Evolutionary conservation across 257 asterid species (phyloP), one percentile per base, ranked within the genome.

Genomic region (Solanum bukasovii): DNA sequence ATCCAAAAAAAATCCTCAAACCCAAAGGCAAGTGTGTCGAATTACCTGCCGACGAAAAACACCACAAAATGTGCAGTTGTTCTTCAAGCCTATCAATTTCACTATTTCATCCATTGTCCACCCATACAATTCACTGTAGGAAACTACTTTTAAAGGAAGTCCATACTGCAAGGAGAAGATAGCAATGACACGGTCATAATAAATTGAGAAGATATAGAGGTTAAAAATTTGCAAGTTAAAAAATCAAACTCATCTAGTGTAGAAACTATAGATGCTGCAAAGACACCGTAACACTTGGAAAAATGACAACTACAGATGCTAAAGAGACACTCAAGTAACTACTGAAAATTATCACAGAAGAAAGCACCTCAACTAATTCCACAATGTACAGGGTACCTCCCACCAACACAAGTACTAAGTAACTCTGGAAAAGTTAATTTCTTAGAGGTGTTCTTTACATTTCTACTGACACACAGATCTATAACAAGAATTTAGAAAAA

Each of bases 31-130:
- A 27, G 40, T 81, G 14, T 46, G 40, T 27, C 18, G 31, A 70
- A 9, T 68, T 95, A 97, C 99, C 99, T 97, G 99, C 87, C 99
- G 99, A 73, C 99, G 98, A 38, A 97, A 97, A 91, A 97, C 99
- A 87, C 99, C 99, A 90, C 99, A 97, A 89, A 97, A 97, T 14
- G 99, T 97, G 94, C 99, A 97, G 90, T 97, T 97, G 90, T 97
- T 97, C 95, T 96, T 97, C 93, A 97, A 87, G 37, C 99, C 99
- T 78, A 97, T 97, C 88, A 93, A 93, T 96, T 97, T 96, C 90
- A 96, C 99, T 85, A 97, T 97, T 91, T 97, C 99, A 92, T 97
- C 99, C 99, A 97, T 97, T 82, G 99, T 97, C 99, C 99, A 97
- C 35, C 99, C 99, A 83, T 96, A 97, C 87, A 97, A 90, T 5